These are phyloP conservation scores for Pichia sp. DNA, from an alignment of 1,139 yeast genomes.

Conservation along the genomic window DNA sequence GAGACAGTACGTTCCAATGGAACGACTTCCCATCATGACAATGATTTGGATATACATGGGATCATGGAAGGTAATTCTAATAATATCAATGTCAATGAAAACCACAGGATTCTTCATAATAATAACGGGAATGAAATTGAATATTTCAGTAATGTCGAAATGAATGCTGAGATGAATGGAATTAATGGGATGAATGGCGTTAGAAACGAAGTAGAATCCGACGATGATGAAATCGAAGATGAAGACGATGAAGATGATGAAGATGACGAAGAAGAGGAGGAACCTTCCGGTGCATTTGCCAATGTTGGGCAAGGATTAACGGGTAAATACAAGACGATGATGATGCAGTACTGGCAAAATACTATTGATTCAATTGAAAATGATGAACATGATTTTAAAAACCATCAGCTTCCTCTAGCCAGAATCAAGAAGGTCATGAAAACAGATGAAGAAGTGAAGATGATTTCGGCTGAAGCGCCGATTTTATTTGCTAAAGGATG, in stretches of 20 bases:
- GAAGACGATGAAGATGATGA: constrained; percentile 6
- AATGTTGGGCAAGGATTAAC: constrained; percentile 91
- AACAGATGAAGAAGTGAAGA: constrained; percentile 93
- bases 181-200: too few species aligned
- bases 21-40: too few species aligned
- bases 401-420: constrained; percentile 90
- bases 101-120: too few species aligned
- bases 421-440: constrained; percentile 95
- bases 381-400: constrained; percentile 85
- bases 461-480: constrained; percentile 98
- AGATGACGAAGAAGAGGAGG: constrained; percentile 27
- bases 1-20: too few species aligned
- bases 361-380: constrained; percentile 85
- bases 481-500: constrained; percentile 96
- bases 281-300: constrained; percentile 87
- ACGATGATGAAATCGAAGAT: constrained; percentile 2
- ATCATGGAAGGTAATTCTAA: background rate
- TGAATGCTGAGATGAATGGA: too few species aligned
- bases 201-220: constrained; percentile 1
- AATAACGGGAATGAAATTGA: too few species aligned
- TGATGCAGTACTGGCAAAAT: constrained; percentile 97
- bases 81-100: background rate
- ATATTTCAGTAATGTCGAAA: too few species aligned
- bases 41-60: too few species aligned
- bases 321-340: constrained; percentile 75